A percentile compares a stretch with the other conserved stretches of the same genome.
These are phyloP conservation scores for Hansfordia pulvinata DNA, from an alignment of 2,329 filamentous ascomycete species.

Conservation along the genomic window DNA sequence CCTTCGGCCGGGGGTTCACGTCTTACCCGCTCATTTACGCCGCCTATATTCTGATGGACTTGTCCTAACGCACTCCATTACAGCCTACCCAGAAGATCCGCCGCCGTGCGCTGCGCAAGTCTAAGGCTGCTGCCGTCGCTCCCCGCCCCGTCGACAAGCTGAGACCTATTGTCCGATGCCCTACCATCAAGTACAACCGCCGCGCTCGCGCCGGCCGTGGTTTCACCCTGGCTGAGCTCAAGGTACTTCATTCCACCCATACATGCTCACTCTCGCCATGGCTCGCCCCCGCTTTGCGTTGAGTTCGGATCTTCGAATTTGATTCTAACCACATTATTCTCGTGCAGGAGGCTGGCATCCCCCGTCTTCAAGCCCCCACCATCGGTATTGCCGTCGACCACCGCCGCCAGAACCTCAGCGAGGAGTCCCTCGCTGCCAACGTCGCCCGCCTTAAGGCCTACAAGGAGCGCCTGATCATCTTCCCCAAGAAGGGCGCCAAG, in stretches of 20 bases:
- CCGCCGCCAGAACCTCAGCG: constrained; percentile 92
- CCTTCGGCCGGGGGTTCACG: no score
- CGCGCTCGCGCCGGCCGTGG: constrained; percentile 91
- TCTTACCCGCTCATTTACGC: no score
- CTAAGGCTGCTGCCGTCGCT: constrained; percentile 90
- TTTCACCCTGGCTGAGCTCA: constrained; percentile 95
- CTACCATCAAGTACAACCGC: constrained; percentile 98
- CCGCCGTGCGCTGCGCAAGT: constrained; percentile 79
- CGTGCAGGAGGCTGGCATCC: constrained; percentile 84
- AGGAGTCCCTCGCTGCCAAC: constrained; percentile 89
- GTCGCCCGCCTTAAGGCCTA: constrained; percentile 97
- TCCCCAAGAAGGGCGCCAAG: constrained; percentile 89
- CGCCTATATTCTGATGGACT: no score
- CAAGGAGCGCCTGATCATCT: constrained; percentile 90
- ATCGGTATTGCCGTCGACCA: constrained; percentile 95
- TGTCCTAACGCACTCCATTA: constrained; percentile 21
- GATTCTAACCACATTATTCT: constrained; percentile 22
- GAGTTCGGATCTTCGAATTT: constrained; percentile 4
- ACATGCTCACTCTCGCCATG: not conserved
- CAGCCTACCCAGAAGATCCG: constrained; percentile 94
- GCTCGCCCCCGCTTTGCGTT: constrained; percentile 5
- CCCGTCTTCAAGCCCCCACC: constrained; percentile 86
- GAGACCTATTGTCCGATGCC: constrained; percentile 92
- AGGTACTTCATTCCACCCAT: constrained; percentile 47
- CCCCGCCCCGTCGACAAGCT: constrained; percentile 96